Percentiles rank a stretch among this genome's conserved stretches.
These are phyloP conservation scores for Colletotrichum falcatum DNA, from an alignment of 2,329 filamentous ascomycete species.

Conservation along the genomic window DNA sequence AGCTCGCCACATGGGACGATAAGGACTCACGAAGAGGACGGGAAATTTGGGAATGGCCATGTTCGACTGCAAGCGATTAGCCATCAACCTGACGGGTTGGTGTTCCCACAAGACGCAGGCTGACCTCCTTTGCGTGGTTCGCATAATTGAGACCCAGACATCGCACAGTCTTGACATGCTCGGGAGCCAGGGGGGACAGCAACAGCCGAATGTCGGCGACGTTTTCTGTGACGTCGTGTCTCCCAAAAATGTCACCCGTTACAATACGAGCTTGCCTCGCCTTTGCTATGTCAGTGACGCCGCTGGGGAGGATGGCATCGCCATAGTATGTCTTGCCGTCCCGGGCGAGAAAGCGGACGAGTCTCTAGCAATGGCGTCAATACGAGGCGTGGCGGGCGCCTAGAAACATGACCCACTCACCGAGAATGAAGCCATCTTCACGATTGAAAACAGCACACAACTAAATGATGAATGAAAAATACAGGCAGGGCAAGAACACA, in stretches of 20 bases:
- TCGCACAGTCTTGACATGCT: conserved; percentile 74
- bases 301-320: conserved; percentile 75
- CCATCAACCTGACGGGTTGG: background rate
- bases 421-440: conserved; percentile 52
- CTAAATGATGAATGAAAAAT: background rate
- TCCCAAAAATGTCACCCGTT: conserved; percentile 73
- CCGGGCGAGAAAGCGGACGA: conserved; percentile 79
- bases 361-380: conserved; percentile 61
- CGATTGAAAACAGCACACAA: background rate
- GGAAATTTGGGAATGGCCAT: conserved; percentile 78
- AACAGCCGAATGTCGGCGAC: conserved; percentile 67
- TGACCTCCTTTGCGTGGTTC: conserved; percentile 75
- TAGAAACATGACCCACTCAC: conserved; percentile 50
- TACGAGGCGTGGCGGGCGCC: conserved; percentile 6
- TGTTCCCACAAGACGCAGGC: background rate
- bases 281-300: conserved; percentile 70
- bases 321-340: conserved; percentile 79
- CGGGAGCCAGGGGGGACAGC: conserved; percentile 72
- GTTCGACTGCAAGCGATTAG: conserved; percentile 58
- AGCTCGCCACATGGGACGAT: too few species aligned
- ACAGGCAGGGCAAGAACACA: background rate
- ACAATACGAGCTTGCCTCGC: conserved; percentile 72
- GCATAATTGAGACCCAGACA: conserved; percentile 80
- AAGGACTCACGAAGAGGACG: conserved; percentile 72
- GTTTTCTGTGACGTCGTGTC: conserved; percentile 72